Evolutionary conservation across 2,329 filamentous ascomycete species (phyloP), one percentile per base, ranked within the genome.

Genomic region (Catunica adiposa): DNA sequence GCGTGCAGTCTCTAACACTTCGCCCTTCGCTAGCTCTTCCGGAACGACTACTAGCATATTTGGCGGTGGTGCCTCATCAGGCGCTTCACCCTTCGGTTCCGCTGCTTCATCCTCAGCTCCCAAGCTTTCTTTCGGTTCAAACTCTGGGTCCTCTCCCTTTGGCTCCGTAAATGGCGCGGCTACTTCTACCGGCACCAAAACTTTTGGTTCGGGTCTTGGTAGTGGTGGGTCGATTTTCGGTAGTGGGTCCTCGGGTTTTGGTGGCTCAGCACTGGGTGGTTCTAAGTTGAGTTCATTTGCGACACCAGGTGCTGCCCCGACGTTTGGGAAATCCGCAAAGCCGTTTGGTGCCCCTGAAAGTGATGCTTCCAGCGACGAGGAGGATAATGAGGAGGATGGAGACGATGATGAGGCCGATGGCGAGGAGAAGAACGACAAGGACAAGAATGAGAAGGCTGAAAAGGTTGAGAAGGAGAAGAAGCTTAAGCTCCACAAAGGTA

Each of bases 291-390:
- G 58, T 14, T 60, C 58, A 4, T 90, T 90, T 67, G 85, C 81
- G 54, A 79, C 80, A 52, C 74, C 80, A 29, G 77, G 75, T 50
- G 69, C 69, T 37, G 69, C 68, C 11, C 68, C 76, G 40, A 75
- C 72, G 9, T 40, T 53, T 38, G 50, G 40, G 14, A 86, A 85
- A 66, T 73, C 79, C 14, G 74, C 76, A 2, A 86, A 79, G 67
- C 77, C 86, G 0, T 92, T 95, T 65, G 88, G 88, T 31, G 84
- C 86, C 11, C 79, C 71, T 2, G 79, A 80, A 42, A 76, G 75
- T 2, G 67, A 64, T 2, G n/a, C n/a, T n/a, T n/a, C n/a, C n/a
- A n/a, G n/a, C n/a, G n/a, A n/a, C n/a, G n/a, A n/a, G n/a, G 67
- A 67, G 15, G 67, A 70, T 51, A 66, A 71, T 54, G 69, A 69